Percentiles rank a stretch among this genome's conserved stretches.
These are phyloP conservation scores for Priceomyces carsonii DNA, from an alignment of 805 yeast species.

Conservation along the genomic window DNA sequence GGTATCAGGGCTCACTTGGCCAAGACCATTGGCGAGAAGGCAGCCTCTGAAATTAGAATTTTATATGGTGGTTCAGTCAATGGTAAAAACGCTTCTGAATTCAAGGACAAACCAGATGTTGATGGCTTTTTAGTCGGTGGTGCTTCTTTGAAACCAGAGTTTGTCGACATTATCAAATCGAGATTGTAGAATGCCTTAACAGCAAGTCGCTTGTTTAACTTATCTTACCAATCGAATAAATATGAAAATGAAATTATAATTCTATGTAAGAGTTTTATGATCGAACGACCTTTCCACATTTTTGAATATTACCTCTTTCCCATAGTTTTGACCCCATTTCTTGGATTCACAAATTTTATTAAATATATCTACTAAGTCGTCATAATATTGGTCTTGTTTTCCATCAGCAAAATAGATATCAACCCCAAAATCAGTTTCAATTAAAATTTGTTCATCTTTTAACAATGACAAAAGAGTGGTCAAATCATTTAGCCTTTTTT, in stretches of 20 bases:
- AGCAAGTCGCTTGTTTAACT: too few species aligned
- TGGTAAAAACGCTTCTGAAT: conserved; percentile 87
- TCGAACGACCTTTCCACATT: conserved; percentile 12
- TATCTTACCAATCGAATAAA: conserved; percentile 4
- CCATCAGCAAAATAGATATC: conserved; percentile 21
- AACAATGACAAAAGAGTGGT: conserved; percentile 17
- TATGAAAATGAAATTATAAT: conserved; percentile 5
- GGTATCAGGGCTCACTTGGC: conserved; percentile 82
- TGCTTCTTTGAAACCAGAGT: conserved; percentile 98
- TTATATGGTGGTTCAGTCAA: conserved; percentile 98
- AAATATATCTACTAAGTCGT: conserved; percentile 22
- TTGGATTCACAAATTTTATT: conserved; percentile 13
- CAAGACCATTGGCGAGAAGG: conserved; percentile 72
- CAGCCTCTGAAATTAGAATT: conserved; percentile 81
- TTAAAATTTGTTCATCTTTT: conserved; percentile 24
- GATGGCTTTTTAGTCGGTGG: conserved; percentile 99
- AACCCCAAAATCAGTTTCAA: conserved; percentile 38
- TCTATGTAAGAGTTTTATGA: background rate
- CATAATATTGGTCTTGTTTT: conserved; percentile 17
- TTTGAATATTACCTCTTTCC: conserved; percentile 6
- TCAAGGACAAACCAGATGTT: conserved; percentile 89
- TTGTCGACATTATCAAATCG: conserved; percentile 91
- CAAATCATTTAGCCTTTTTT: conserved; percentile 24
- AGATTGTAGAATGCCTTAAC: too few species aligned
- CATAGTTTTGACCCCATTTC: conserved; percentile 12